Evolutionary conservation across 192 early-diverging fungal species (phyloP), one percentile per base, ranked within the genome.

Genomic region (Podila minutissima): DNA sequence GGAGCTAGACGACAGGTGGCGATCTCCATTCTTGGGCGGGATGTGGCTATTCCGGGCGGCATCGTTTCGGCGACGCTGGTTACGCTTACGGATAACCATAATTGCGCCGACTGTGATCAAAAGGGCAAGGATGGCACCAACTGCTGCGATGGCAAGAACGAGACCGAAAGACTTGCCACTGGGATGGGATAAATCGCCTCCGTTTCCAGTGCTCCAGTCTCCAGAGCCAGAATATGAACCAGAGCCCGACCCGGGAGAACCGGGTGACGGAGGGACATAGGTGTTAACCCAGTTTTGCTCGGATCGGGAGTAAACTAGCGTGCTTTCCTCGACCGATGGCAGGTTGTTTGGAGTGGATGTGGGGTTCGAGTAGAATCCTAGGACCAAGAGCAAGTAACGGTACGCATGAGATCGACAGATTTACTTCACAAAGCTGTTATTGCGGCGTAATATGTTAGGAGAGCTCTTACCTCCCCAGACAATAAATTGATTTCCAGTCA

Each of bases 11-110:
- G 26, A 38, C 20, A 17, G 9, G 2, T 49, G 51, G 26, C 41
- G 51, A 6, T 35, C 29, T 58, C 32, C 50, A 32, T 37, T 53
- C 28, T 33, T 41, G 38, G 13, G 13, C 15, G 13, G 13, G 7
- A 3, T 24, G 38, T 35, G 20, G 53, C 5, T 37, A 33, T 24
- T 67, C 20, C 53, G 31, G 53, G 7, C 19, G 51, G 11, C 24
- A 2, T 20, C 65, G 31, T 15, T 24, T 33, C 33, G 50, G 58
- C 62, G 70, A 35, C 59, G 50, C 29, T 49, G 57, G 24, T 64
- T 72, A 4, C 71, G 61, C 71, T 65, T 72, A 51, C 71, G 24
- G 37, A 64, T 59, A 22, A 65, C 35, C 53, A 72, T 64, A 51
- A 72, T 57, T 32, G 62, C 71, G 2, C 71, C 63, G 32, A 26